Evolutionary conservation across 1,284 basidiomycete species (phyloP), one percentile per base, ranked within the genome.

Genomic region (Leccinum subatratum): DNA sequence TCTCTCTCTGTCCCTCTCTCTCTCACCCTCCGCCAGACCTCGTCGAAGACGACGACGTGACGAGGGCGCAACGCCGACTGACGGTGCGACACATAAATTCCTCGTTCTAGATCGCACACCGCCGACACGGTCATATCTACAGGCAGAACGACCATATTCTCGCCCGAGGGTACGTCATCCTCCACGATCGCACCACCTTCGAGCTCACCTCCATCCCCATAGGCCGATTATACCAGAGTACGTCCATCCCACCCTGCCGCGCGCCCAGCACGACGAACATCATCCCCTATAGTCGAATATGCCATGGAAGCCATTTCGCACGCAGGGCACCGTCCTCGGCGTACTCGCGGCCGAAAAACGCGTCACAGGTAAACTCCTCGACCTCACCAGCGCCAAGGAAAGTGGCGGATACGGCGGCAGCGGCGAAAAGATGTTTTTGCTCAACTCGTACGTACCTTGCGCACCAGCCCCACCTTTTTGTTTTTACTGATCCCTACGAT

Each of bases 281-380:
- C 65, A 6, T 14, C 34, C 9, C 8, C 2, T 56, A 58, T 77
- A 95, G 95, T 98, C 81, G 95, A 98, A 81, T 98, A 98, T 86
- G 95, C 95, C 63, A 98, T 98, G 95, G 95, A 98, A 77, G 95
- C 95, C 68, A 98, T 98, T 83, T 96, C 94, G 32, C 94, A 96
- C 74, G 96, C 95, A 32, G 96, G 96, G 96, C 69, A 96, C 95
- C 16, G 95, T 97, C 58, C 87, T 98, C 34, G 95, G 94, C 54
- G 91, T 98, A 64, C 85, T 97, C n/a, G 96, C 95, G 0, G 96
- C 96, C 7, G 96, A 99, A 85, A 99, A 99, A 89, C 97, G 97
- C 81, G 95, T 99, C 54, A 98, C 97, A 0, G 95, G 95, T 62
- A 99, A 99, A 80, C 87, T 99, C 59, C 86, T 99, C 67, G 96